Evolutionary conservation across 805 yeast species (phyloP).

Genomic region (Nakazawaea pomicola): DNA sequence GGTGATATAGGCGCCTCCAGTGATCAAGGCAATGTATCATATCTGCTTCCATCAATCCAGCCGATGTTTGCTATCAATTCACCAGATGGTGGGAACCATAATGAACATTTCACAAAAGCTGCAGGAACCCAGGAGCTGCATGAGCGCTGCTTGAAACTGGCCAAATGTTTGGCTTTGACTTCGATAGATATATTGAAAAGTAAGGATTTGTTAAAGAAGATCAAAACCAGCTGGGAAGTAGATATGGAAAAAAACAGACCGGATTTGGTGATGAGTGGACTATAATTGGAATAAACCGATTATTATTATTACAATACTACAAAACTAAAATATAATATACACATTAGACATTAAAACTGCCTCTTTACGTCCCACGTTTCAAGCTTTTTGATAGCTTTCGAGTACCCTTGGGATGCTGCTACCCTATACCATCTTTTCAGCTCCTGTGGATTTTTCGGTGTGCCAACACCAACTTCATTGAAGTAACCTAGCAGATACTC

Average conservation of each 20-base stretch:
- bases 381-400: slow-evolving; percentile 42
- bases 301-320: too few species aligned
- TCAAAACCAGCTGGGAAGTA: slow-evolving; percentile 14
- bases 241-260: slow-evolving; percentile 17
- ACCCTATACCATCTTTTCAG: slow-evolving; percentile 48
- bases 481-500: slow-evolving; percentile 68
- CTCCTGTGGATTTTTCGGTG: slow-evolving; percentile 32
- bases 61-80: slow-evolving; percentile 18
- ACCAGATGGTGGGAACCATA: slow-evolving; percentile 18
- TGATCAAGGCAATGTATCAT: slow-evolving; percentile 22
- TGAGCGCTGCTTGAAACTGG: slow-evolving; percentile 16
- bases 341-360: too few species aligned
- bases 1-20: slow-evolving; percentile 19
- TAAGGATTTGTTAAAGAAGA: slow-evolving; percentile 12
- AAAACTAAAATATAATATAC: too few species aligned
- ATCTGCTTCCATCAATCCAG: slow-evolving; percentile 21
- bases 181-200: slow-evolving; percentile 17
- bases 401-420: slow-evolving; percentile 61
- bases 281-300: too few species aligned
- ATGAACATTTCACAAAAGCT: slow-evolving; percentile 17
- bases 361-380: too few species aligned
- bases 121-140: slow-evolving; percentile 17
- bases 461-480: slow-evolving; percentile 62
- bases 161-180: slow-evolving; percentile 18
- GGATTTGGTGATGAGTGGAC: too few species aligned